Evolutionary conservation across 2,329 filamentous ascomycete genomes (phyloP).

Genomic region (Aspergillus hiratsukae): DNA sequence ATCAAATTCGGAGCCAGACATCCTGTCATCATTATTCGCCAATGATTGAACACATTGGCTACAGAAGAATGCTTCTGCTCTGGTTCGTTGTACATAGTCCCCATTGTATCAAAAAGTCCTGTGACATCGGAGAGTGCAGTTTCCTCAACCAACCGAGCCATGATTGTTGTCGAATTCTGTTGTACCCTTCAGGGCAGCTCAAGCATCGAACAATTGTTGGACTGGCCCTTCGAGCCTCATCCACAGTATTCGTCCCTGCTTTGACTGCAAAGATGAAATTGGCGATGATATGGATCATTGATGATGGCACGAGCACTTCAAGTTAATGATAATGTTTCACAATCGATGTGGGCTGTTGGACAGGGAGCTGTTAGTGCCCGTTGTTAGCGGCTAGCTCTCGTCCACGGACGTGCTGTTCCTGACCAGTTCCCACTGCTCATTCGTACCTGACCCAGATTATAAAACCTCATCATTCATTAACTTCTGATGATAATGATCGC

Average conservation of each 20-base stretch:
- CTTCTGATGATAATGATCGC: not conserved
- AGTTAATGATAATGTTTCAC: not conserved
- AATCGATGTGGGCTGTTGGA: not conserved
- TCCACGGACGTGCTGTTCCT: not conserved
- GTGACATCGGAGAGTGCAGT: not conserved
- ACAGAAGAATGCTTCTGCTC: not conserved
- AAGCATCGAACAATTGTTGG: not conserved
- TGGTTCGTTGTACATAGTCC: not conserved
- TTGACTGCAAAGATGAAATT: not conserved
- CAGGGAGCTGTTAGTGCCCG: not conserved
- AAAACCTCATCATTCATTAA: not conserved
- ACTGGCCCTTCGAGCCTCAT: not conserved
- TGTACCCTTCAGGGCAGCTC: not conserved
- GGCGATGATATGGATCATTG: not conserved
- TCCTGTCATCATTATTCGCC: not conserved
- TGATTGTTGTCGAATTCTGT: not conserved
- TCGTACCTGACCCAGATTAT: not conserved
- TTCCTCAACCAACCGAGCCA: no score
- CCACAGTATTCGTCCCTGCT: not conserved
- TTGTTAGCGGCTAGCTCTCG: not conserved
- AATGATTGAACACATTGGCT: not conserved
- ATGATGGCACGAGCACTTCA: not conserved
- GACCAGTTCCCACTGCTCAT: not conserved
- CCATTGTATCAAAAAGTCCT: not conserved
- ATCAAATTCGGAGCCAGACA: not conserved